phyloP scores from a whole-genome alignment of 345 rosid genomes.

The Salix purpurea region DNA sequence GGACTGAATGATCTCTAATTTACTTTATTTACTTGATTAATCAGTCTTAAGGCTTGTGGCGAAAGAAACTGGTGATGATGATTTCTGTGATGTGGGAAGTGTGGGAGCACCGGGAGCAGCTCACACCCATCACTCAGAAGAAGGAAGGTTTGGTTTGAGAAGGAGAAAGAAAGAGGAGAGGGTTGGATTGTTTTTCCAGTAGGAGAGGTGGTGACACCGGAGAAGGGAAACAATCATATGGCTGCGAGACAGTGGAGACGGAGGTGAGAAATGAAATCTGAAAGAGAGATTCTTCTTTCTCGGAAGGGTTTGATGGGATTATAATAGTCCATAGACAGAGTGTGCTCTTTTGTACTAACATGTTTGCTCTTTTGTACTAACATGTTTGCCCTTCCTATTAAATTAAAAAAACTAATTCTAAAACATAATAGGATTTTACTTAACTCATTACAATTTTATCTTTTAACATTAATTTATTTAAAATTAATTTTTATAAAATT shows the following conservation, averaged over 20 bases:
- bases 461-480: too few relatives aligned
- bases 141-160: not conserved
- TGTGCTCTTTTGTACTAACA: slow-evolving; percentile 1
- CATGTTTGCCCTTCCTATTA: too few relatives aligned
- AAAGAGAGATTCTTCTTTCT: not conserved
- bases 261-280: not conserved
- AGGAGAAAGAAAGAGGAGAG: not conserved
- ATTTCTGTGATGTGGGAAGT: slow-evolving; percentile 70
- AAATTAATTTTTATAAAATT: too few relatives aligned
- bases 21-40: not conserved
- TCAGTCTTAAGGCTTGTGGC: slow-evolving; percentile 46
- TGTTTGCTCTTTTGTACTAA: not conserved
- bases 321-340: slow-evolving; percentile 7
- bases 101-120: slow-evolving; percentile 52
- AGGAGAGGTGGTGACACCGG: not conserved
- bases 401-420: too few relatives aligned
- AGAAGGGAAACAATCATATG: not conserved
- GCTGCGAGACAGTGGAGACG: not conserved
- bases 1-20: not conserved
- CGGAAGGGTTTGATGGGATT: slow-evolving; percentile 2
- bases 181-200: not conserved
- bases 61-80: slow-evolving; percentile 78
- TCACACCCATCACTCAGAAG: slow-evolving; percentile 67
- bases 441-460: too few relatives aligned
- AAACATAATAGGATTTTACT: too few relatives aligned